phyloP scores from a whole-genome alignment of 2,329 filamentous ascomycete species.

The Botrytis deweyae region DNA sequence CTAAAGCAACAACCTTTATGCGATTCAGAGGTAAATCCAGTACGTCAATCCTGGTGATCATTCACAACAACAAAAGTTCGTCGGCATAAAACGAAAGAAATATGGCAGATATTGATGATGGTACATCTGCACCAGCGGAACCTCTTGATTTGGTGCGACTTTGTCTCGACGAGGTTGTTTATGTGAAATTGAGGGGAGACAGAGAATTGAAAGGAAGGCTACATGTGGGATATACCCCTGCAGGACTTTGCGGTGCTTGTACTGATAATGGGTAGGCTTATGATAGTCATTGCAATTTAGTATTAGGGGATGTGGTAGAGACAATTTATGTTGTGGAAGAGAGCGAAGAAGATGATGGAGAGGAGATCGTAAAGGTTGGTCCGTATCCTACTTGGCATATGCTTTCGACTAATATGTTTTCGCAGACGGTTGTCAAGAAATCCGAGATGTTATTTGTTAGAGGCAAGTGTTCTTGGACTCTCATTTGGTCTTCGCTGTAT shows the following conservation, averaged over 20 bases:
- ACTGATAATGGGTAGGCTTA: conserved; percentile 66
- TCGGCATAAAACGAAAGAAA: conserved; percentile 30
- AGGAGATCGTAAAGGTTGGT: conserved; percentile 66
- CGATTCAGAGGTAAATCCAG: conserved; percentile 4
- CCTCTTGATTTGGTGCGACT: conserved; percentile 94
- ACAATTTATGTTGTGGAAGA: conserved; percentile 94
- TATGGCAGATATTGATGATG: conserved; percentile 85
- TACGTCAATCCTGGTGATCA: conserved; percentile 9
- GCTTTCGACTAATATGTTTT: not conserved
- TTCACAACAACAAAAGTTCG: not conserved
- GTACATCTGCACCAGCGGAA: conserved; percentile 69
- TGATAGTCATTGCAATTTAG: conserved; percentile 96
- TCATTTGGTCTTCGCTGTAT: not conserved
- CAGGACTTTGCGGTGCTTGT: conserved; percentile 27
- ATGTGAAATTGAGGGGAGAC: conserved; percentile 95
- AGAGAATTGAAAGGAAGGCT: conserved; percentile 92
- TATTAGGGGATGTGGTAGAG: conserved; percentile 94
- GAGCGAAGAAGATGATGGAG: conserved; percentile 70
- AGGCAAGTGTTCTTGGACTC: conserved; percentile 57
- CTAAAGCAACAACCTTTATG: not conserved
- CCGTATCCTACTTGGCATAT: not conserved
- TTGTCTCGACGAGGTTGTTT: conserved; percentile 91
- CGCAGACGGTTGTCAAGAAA: conserved; percentile 88
- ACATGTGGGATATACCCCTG: conserved; percentile 64
- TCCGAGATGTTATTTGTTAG: conserved; percentile 98